Evolutionary conservation across 345 rosid genomes (phyloP), one percentile per base, ranked within the genome.

Genomic region (Brassica juncea): DNA sequence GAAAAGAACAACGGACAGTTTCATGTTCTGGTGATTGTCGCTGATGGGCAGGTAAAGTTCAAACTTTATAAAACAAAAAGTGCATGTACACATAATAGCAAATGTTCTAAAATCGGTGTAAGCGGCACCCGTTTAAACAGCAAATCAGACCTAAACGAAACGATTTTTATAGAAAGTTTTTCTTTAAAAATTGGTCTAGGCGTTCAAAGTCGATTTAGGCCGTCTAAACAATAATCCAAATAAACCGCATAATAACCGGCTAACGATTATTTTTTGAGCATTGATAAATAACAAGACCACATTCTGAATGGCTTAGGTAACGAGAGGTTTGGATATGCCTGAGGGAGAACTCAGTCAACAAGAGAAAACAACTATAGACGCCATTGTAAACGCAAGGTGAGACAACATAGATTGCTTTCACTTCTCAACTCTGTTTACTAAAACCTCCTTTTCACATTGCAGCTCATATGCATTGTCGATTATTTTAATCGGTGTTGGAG

Each of bases 401-500:
- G 70, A 68, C 9, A 28, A 52, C 57, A 3, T 0, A 37, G 14
- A 10, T 42, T 42, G n/a, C 52, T 42, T 65, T 15, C 47, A 44
- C 66, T 44, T 76, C 52, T 0, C 21, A 1, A 35, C 67, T 70
- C 34, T 35, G 21, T 15, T 65, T 72, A 28, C 55, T 2, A 10
- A 34, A 65, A 42, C 32, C 66, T 76, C 14, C 37, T 8, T 9
- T 12, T 54, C 15, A 11, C 52, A 8, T 73, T 61, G 27, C 80
- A 91, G 96, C 74, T 79, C 82, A 39, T 83, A 87, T 81, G 86
- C 97, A 23, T 81, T 91, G 58, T 88, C 97, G 14, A 85, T 91
- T 78, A 75, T 88, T 78, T 87, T 91, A 62, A 85, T 91, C 78
- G 94, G 97, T 63, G 94, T 88, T 68, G 97, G 97, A 71, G 97